These are phyloP conservation scores for Ophiosphaerella narmari DNA, from an alignment of 2,329 filamentous ascomycete species.

Conservation along the genomic window DNA sequence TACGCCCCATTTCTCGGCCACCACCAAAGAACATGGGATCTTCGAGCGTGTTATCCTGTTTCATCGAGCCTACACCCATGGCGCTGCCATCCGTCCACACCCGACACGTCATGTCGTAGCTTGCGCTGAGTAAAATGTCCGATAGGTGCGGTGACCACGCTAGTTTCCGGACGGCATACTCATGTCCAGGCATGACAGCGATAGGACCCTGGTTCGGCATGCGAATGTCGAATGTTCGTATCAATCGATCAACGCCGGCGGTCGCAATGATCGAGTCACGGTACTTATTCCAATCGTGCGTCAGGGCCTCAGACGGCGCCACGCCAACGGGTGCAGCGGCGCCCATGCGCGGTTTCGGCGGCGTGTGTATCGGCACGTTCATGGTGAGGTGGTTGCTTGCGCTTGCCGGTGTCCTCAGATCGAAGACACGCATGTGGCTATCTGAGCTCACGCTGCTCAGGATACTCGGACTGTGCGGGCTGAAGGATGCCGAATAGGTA, in stretches of 20 bases:
- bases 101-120: constrained; percentile 97
- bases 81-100: constrained; percentile 85
- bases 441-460: constrained; percentile 89
- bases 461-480: constrained; percentile 82
- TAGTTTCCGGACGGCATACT: constrained; percentile 84
- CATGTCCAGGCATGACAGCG: constrained; percentile 78
- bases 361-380: constrained; percentile 80
- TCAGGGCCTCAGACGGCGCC: constrained; percentile 81
- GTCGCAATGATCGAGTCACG: constrained; percentile 81
- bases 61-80: constrained; percentile 46
- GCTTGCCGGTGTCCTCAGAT: constrained; percentile 82
- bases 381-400: constrained; percentile 86
- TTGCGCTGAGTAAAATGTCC: constrained; percentile 83
- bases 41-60: constrained; percentile 41
- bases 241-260: constrained; percentile 82
- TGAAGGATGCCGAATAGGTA: constrained; percentile 92
- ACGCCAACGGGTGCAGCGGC: constrained; percentile 47
- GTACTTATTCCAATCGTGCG: constrained; percentile 99
- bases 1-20: constrained; percentile 77
- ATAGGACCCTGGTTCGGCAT: constrained; percentile 74
- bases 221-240: constrained; percentile 90
- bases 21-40: constrained; percentile 51
- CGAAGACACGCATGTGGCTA: constrained; percentile 86
- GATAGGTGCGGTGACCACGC: constrained; percentile 94
- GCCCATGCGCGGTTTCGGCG: constrained; percentile 58